Evolutionary conservation across 306 rosid genomes (phyloP).

Genomic region (Myrica gale): DNA sequence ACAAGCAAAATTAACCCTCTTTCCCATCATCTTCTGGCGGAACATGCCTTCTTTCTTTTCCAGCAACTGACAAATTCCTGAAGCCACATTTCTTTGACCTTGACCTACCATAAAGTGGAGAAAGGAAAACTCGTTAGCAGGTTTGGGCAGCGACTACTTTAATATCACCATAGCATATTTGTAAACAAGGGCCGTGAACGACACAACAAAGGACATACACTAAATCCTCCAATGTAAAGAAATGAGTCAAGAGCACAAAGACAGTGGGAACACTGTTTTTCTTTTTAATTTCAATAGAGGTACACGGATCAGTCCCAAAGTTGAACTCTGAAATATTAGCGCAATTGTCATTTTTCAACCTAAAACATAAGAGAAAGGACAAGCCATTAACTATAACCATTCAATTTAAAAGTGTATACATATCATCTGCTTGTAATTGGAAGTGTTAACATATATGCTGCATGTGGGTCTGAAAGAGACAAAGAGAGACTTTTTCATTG

Average conservation of each 20-base stretch:
- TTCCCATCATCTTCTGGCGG: constrained; percentile 99
- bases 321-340: not conserved
- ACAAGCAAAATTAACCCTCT: constrained; percentile 95
- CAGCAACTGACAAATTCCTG: constrained; percentile 85
- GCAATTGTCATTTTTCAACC: not conserved
- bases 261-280: not conserved
- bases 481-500: not conserved
- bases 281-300: not conserved
- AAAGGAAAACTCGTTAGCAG: constrained; percentile 24
- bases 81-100: constrained; percentile 48
- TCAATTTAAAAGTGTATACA: not conserved
- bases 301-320: not conserved
- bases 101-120: constrained; percentile 37
- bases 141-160: not conserved
- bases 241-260: not conserved
- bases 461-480: too few relatives aligned
- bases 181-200: not conserved
- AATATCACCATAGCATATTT: not conserved
- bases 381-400: not conserved
- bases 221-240: not conserved
- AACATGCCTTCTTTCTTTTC: constrained; percentile 96
- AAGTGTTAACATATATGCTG: too few relatives aligned
- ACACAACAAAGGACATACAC: not conserved
- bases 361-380: not conserved
- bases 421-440: not conserved